A percentile compares a stretch with the other conserved stretches of the same genome.
Conservation (phyloP, 371 early-diverging fungal genomes). For the Batrachochytrium dendrobatidis region DNA sequence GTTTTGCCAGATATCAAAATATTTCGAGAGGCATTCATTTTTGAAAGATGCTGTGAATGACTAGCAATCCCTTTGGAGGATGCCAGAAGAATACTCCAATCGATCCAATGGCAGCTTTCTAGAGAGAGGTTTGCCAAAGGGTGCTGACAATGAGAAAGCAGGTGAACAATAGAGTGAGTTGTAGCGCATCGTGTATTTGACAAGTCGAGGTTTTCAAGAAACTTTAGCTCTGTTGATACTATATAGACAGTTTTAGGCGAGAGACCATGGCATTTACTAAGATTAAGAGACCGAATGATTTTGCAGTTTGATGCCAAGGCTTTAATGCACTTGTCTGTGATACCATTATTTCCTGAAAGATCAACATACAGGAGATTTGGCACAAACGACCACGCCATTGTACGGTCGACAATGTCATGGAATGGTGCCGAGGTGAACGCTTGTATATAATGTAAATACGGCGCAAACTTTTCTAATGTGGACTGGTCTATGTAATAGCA, state of each 20-base stretch:
- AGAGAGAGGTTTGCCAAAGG: not conserved
- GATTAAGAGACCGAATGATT: not conserved
- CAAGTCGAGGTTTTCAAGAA: not conserved
- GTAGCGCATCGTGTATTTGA: slow-evolving; percentile 1
- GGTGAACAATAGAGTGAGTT: not conserved
- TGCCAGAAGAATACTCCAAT: not conserved
- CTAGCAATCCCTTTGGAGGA: not conserved
- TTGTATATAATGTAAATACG: not conserved
- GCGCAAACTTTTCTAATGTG: too few relatives aligned
- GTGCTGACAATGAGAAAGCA: too few relatives aligned
- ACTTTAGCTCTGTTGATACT: not conserved
- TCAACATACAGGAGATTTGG: not conserved
- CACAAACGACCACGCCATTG: not conserved
- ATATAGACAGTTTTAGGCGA: not conserved
- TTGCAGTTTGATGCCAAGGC: not conserved
- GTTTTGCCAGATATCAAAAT: not conserved
- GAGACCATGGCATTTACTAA: not conserved
- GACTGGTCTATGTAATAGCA: too few relatives aligned
- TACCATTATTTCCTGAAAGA: not conserved
- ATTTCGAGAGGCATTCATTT: not conserved
- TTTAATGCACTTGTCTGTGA: not conserved
- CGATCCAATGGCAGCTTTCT: not conserved
- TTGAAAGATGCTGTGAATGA: not conserved
- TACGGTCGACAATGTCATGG: not conserved
- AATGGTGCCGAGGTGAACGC: not conserved